Percentiles rank a stretch among this genome's conserved stretches.
Conservation (phyloP, 106 monocot species). For the Dioscorea alata region DNA sequence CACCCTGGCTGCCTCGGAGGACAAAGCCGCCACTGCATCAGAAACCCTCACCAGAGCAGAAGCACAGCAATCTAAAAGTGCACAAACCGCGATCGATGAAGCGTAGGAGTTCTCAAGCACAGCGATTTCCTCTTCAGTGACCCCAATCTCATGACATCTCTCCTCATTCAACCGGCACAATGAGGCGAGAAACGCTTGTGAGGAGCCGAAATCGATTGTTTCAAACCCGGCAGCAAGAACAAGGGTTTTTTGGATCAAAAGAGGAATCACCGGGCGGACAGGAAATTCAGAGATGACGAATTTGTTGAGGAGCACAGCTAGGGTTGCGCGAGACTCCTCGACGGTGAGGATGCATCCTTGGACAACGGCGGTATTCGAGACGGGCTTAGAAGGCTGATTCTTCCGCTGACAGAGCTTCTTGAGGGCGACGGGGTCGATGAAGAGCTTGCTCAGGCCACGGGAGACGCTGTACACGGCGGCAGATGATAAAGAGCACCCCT, state of each 20-base stretch:
- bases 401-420: constrained; percentile 48
- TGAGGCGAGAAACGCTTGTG: constrained; percentile 31
- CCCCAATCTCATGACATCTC: constrained; percentile 20
- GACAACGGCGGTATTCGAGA: not conserved
- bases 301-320: constrained; percentile 77
- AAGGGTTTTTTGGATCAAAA: constrained; percentile 35
- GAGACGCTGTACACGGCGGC: constrained; percentile 49
- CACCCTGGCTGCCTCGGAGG: constrained; percentile 69
- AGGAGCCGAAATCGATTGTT: constrained; percentile 52
- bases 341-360: constrained; percentile 9
- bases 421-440: constrained; percentile 68
- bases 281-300: constrained; percentile 47
- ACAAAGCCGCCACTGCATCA: constrained; percentile 78
- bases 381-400: not conserved
- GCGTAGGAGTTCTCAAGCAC: constrained; percentile 36
- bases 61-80: constrained; percentile 53
- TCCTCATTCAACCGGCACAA: constrained; percentile 27
- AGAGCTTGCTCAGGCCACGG: constrained; percentile 14
- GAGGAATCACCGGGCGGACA: constrained; percentile 29
- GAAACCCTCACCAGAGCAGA: constrained; percentile 38
- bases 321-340: constrained; percentile 56
- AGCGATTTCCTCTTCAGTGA: constrained; percentile 33
- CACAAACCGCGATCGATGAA: constrained; percentile 34
- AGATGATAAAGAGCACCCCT: constrained; percentile 51
- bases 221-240: constrained; percentile 17